A percentile compares a stretch with the other conserved stretches of the same genome.
These are phyloP conservation scores for Talaromyces sp. DNA, from an alignment of 2,329 filamentous ascomycete species.

Conservation along the genomic window DNA sequence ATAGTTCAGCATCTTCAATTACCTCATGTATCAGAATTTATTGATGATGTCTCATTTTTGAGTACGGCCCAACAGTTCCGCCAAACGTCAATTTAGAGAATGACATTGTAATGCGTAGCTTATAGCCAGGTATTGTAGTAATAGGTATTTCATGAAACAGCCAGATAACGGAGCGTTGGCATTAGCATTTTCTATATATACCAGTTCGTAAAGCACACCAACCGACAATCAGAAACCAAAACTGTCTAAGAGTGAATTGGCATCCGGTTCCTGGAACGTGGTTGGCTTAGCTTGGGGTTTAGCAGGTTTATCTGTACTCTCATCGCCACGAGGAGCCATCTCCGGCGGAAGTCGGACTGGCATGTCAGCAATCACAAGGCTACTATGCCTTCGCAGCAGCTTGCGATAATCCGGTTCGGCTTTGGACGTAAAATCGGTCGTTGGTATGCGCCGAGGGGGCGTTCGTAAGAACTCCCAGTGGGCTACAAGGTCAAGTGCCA, in stretches of 20 bases:
- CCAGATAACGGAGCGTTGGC: neutral
- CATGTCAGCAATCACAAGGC: conserved; percentile 73
- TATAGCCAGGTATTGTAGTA: neutral
- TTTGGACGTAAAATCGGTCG: conserved; percentile 26
- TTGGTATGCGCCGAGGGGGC: conserved; percentile 20
- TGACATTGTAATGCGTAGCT: neutral
- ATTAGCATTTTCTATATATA: neutral
- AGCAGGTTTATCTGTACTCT: conserved; percentile 22
- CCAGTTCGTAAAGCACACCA: neutral
- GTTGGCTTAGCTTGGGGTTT: conserved; percentile 57
- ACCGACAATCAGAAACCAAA: conserved; percentile 70
- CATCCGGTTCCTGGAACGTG: conserved; percentile 88
- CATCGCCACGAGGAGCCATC: neutral
- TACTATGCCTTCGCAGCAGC: conserved; percentile 67
- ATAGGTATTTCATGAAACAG: neutral
- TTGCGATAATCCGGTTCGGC: conserved; percentile 59
- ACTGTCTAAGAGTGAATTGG: conserved; percentile 80
- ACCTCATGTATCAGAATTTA: neutral
- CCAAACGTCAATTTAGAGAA: neutral
- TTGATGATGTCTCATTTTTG: neutral
- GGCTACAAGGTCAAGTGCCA: conserved; percentile 72
- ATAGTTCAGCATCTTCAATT: neutral
- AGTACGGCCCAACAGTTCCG: neutral
- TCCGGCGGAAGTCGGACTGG: conserved; percentile 20
- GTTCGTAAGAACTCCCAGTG: conserved; percentile 50